Evolutionary conservation across 495 filamentous ascomycete genomes (phyloP).

Genomic region (Penicillium crystallinum): DNA sequence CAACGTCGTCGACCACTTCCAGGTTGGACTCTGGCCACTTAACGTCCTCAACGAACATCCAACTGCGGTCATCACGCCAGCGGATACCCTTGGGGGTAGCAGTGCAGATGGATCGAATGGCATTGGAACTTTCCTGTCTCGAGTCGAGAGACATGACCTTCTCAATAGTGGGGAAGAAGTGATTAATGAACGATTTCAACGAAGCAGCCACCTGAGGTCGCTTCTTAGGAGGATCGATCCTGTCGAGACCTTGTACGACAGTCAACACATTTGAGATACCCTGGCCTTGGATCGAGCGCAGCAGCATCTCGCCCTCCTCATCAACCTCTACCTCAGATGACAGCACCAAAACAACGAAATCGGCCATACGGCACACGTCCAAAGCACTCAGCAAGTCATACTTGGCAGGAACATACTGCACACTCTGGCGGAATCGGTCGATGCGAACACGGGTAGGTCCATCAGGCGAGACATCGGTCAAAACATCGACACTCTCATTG

Average conservation of each 20-base stretch:
- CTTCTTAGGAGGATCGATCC: constrained; percentile 71
- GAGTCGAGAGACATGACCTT: constrained; percentile 83
- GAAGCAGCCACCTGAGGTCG: constrained; percentile 69
- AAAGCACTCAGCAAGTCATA: constrained; percentile 68
- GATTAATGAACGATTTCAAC: constrained; percentile 82
- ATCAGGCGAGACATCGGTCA: constrained; percentile 56
- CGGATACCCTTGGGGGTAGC: constrained; percentile 83
- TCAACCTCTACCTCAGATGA: constrained; percentile 80
- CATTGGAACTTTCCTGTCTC: constrained; percentile 80
- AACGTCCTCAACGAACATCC: constrained; percentile 86
- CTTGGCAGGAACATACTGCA: constrained; percentile 72
- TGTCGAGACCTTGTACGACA: constrained; percentile 72
- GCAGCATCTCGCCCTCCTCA: constrained; percentile 69
- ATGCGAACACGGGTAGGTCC: constrained; percentile 60
- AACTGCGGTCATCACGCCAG: constrained; percentile 92
- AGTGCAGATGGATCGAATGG: constrained; percentile 85
- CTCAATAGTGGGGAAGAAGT: constrained; percentile 85
- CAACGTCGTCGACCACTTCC: constrained; percentile 48
- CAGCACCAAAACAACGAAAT: constrained; percentile 81
- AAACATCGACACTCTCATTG: constrained; percentile 73
- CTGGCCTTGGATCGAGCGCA: constrained; percentile 85
- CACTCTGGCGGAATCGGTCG: constrained; percentile 87
- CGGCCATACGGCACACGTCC: constrained; percentile 82
- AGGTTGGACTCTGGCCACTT: constrained; percentile 54
- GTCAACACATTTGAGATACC: constrained; percentile 83